Percentiles rank a stretch among this genome's conserved stretches.
Evolutionary conservation across 2,329 filamentous ascomycete species (phyloP).

Genomic region (Westerdykella sp.): DNA sequence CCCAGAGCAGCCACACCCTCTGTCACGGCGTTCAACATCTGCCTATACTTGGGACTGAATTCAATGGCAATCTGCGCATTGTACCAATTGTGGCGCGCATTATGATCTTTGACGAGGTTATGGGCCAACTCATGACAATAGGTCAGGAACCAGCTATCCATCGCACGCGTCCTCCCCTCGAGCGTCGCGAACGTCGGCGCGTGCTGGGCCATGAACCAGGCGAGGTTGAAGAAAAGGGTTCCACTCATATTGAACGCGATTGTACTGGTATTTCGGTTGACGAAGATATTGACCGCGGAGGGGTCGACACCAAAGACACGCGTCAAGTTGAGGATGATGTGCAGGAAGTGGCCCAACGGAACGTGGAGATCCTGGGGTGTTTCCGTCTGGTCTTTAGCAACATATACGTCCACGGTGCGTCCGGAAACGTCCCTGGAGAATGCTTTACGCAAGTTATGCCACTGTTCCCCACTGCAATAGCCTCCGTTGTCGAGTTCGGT

Average conservation of each 20-base stretch:
- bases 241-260: slow-evolving; percentile 90
- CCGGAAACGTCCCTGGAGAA: slow-evolving; percentile 31
- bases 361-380: slow-evolving; percentile 21
- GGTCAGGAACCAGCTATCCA: slow-evolving; percentile 91
- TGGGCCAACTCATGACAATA: slow-evolving; percentile 93
- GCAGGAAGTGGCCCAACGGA: slow-evolving; percentile 25
- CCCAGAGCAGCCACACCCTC: too few relatives aligned
- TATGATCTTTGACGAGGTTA: slow-evolving; percentile 74
- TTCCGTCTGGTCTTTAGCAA: slow-evolving; percentile 25
- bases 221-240: slow-evolving; percentile 87
- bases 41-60: slow-evolving; percentile 7
- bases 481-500: slow-evolving; percentile 34
- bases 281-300: slow-evolving; percentile 75
- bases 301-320: slow-evolving; percentile 60
- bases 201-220: slow-evolving; percentile 80
- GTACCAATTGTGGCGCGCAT: slow-evolving; percentile 35
- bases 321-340: slow-evolving; percentile 30
- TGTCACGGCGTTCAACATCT: too few relatives aligned
- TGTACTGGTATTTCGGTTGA: slow-evolving; percentile 68
- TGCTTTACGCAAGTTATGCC: slow-evolving; percentile 34
- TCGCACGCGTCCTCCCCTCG: slow-evolving; percentile 38
- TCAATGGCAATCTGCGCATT: slow-evolving; percentile 36
- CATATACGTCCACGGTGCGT: slow-evolving; percentile 33
- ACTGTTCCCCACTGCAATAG: slow-evolving; percentile 35
- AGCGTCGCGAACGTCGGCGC: slow-evolving; percentile 15